phyloP scores from a whole-genome alignment of 129 eudicot species.

The Deinandra increscens region DNA sequence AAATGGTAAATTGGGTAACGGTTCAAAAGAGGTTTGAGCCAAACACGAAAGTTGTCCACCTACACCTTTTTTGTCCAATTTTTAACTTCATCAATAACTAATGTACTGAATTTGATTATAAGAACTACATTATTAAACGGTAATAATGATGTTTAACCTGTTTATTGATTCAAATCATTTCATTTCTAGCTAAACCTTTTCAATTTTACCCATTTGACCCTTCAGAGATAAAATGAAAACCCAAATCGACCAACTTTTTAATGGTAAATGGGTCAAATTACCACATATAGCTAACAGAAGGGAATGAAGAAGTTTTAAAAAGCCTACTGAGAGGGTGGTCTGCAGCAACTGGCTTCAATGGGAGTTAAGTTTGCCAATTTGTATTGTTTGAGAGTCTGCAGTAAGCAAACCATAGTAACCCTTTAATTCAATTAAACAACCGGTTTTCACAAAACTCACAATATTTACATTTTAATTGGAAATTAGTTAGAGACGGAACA shows the following conservation, averaged over 20 bases:
- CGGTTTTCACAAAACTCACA: neutral
- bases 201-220: neutral
- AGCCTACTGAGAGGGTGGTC: constrained; percentile 88
- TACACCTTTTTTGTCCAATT: neutral
- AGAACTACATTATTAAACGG: neutral
- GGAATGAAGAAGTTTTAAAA: neutral
- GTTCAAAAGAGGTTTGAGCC: neutral
- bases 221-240: neutral
- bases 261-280: neutral
- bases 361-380: constrained; percentile 69
- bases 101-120: neutral
- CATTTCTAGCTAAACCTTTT: neutral
- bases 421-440: constrained; percentile 9
- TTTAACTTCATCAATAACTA: neutral
- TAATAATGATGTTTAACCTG: neutral
- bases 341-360: constrained; percentile 89
- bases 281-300: neutral
- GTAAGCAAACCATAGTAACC: constrained; percentile 12
- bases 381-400: constrained; percentile 70
- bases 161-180: constrained; percentile 2
- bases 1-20: neutral
- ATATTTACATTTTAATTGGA: neutral
- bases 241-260: neutral
- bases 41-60: neutral
- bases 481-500: constrained; percentile 3